Conservation (phyloP, 805 yeast genomes). For the Spathaspora passalidarum region DNA sequence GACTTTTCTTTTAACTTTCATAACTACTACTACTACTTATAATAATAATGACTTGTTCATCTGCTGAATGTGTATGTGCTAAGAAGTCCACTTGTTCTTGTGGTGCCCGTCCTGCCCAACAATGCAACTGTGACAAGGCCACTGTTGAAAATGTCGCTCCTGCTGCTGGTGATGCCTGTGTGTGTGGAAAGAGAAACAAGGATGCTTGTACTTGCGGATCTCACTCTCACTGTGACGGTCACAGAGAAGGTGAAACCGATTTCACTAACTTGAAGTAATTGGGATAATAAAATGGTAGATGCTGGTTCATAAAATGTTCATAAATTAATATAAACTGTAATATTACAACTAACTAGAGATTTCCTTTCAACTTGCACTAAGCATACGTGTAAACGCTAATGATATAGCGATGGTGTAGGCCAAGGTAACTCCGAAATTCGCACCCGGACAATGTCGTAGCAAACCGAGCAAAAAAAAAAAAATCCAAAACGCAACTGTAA, state of each 20-base stretch:
- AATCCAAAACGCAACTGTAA: not conserved
- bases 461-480: not conserved
- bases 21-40: no score
- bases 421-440: not conserved
- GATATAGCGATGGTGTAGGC: not conserved
- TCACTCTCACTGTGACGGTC: slow-evolving; percentile 30
- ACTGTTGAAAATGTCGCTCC: slow-evolving; percentile 49
- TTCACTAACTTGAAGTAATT: slow-evolving; percentile 42
- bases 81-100: slow-evolving; percentile 63
- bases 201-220: slow-evolving; percentile 56
- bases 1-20: not conserved
- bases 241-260: slow-evolving; percentile 58
- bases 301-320: not conserved
- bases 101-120: slow-evolving; percentile 56
- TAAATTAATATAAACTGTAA: not conserved
- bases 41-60: slow-evolving; percentile 31
- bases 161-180: slow-evolving; percentile 43
- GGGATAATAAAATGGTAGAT: not conserved
- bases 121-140: slow-evolving; percentile 55
- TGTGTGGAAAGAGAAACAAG: slow-evolving; percentile 58
- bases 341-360: not conserved
- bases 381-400: no score
- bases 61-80: slow-evolving; percentile 55
- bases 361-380: no score
- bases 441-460: not conserved